Conservation (phyloP, 148 eudicot genomes). For the Rheum nobile region DNA sequence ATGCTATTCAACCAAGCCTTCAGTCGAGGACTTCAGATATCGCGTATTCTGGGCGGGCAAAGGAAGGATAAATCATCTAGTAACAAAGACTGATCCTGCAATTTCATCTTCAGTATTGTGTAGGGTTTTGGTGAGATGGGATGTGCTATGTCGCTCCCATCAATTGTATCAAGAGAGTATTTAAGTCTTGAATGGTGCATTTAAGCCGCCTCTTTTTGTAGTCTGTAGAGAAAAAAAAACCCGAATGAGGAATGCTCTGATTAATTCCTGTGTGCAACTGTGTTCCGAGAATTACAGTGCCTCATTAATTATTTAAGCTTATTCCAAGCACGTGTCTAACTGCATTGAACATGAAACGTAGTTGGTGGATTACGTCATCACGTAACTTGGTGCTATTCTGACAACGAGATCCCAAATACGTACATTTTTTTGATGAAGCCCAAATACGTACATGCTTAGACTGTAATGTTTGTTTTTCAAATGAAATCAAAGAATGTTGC, state of each 20-base stretch:
- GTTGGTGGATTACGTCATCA: too few species aligned
- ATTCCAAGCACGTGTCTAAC: too few species aligned
- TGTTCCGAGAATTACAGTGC: too few species aligned
- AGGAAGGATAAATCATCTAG: conserved; percentile 24
- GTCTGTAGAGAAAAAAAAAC: background rate
- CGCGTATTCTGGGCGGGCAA: conserved; percentile 40
- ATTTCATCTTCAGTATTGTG: background rate
- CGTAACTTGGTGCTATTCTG: too few species aligned
- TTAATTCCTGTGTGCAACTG: background rate
- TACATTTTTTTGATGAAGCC: too few species aligned
- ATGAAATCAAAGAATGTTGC: too few species aligned
- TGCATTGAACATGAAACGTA: too few species aligned
- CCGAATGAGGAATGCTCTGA: background rate
- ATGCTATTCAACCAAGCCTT: conserved; percentile 79
- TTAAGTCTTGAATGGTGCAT: background rate
- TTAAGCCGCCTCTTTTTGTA: background rate
- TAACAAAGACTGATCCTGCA: conserved; percentile 37
- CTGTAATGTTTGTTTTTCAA: too few species aligned
- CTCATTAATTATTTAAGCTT: too few species aligned
- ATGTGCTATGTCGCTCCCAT: background rate
- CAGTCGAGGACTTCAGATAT: conserved; percentile 63
- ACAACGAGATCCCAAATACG: too few species aligned
- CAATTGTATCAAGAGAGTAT: background rate
- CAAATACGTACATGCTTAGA: too few species aligned
- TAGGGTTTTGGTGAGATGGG: background rate